phyloP scores from a whole-genome alignment of 768 basidiomycete species.

The Dioszegia crocea region DNA sequence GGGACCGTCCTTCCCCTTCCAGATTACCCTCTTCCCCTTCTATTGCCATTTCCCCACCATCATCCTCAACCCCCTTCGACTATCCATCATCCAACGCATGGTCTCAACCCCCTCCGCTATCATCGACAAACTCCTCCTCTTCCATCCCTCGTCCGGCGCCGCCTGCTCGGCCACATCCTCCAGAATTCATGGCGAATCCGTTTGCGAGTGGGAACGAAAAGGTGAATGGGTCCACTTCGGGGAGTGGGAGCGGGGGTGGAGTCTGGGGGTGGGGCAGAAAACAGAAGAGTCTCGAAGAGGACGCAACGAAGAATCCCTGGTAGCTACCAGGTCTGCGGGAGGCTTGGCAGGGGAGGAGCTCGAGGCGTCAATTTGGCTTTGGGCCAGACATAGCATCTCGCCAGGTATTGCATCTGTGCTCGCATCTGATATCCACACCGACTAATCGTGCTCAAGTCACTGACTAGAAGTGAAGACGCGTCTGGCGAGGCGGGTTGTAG shows the following conservation, averaged over 20 bases:
- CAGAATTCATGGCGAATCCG: slow-evolving; percentile 35
- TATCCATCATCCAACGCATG: slow-evolving; percentile 16
- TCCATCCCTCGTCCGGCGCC: slow-evolving; percentile 34
- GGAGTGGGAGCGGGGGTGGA: neutral
- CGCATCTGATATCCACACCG: no score
- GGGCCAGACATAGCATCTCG: no score
- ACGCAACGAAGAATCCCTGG: slow-evolving; percentile 44
- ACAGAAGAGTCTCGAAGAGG: slow-evolving; percentile 15
- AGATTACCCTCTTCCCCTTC: neutral
- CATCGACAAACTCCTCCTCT: neutral
- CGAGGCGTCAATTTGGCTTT: neutral
- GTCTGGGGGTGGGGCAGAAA: slow-evolving; percentile 20
- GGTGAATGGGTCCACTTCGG: neutral
- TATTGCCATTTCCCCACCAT: neutral
- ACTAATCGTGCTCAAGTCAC: no score
- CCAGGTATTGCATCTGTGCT: no score
- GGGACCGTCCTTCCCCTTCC: neutral
- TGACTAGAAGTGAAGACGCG: no score
- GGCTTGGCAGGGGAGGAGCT: no score
- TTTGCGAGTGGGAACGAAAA: slow-evolving; percentile 21
- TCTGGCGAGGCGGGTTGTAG: no score
- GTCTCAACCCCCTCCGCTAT: slow-evolving; percentile 9
- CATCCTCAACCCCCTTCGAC: slow-evolving; percentile 3
- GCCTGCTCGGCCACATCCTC: slow-evolving; percentile 42
- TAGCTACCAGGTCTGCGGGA: no score